Evolutionary conservation across 2,329 filamentous ascomycete species (phyloP), one percentile per base, ranked within the genome.

Genomic region (Neofusicoccum laricinum): DNA sequence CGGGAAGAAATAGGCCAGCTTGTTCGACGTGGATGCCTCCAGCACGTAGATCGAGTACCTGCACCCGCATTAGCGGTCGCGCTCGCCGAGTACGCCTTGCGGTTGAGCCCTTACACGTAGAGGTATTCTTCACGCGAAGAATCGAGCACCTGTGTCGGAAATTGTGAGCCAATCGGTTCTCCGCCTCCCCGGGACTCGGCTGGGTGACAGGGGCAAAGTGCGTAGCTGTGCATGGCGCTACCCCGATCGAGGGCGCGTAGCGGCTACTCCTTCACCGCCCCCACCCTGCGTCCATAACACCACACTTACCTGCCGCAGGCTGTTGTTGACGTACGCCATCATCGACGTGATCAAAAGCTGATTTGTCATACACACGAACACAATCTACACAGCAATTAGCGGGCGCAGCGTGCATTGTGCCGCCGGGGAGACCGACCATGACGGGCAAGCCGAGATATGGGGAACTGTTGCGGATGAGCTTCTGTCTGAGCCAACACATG

Each of bases 301-400:
- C 17, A 38, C 67, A 70, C 78, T 74, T 78, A 81, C 84, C 80
- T 83, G 85, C 70, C 80, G 82, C 64, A 93, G 88, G 73, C 87
- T 91, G 79, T 92, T 92, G 71, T 88, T 90, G 65, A 93, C 81
- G 79, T 93, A 88, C 81, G 88, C 89, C 41, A 91, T 93, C 68
- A 93, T 79, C 19, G 89, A 91, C 57, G 91, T 91, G 77, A 92
- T 90, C 36, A 95, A 83, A 7, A 95, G 81, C 69, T 94, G 91
- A 65, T 90, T 90, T 48, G 90, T 92, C 71, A 94, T 81, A 25
- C 85, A 90, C 67, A 94, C 85, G 76, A 94, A 94, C 55, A 92
- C 82, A 67, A 92, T 82, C 84, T 80, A 65, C 63, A 38, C 43
- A 46, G 45, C 14, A 32, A 66, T 77, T 69, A 77, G 75, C 69